phyloP scores from a whole-genome alignment of 208 protist species.

The Histomonas meleagridis region DNA sequence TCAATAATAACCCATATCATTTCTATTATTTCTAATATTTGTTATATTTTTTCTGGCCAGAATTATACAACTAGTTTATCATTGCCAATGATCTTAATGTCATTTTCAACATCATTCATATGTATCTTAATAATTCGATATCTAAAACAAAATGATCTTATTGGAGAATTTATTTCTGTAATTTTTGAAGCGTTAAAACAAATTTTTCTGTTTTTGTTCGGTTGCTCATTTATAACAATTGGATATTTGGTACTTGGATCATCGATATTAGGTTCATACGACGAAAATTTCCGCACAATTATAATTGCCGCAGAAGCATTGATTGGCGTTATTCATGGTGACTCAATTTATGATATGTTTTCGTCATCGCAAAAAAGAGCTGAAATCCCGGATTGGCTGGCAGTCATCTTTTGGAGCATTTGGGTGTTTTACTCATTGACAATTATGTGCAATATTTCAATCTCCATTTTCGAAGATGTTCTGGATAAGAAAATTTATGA shows the following conservation, averaged over 20 bases:
- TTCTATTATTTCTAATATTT: not conserved
- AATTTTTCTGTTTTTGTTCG: not conserved
- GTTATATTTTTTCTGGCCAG: not conserved
- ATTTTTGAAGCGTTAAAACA: not conserved
- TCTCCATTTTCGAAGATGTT: conserved; percentile 16
- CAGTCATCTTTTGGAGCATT: not conserved
- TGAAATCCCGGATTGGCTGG: not conserved
- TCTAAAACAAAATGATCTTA: not conserved
- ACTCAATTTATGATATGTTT: not conserved
- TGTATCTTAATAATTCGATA: not conserved
- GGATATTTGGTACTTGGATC: not conserved
- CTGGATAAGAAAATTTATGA: not conserved
- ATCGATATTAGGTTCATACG: not conserved
- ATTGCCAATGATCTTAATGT: not conserved
- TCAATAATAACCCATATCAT: not conserved
- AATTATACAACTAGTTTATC: not conserved
- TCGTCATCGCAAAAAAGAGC: not conserved
- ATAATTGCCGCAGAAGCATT: not conserved
- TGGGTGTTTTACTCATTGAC: conserved; percentile 20
- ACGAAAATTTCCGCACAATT: not conserved
- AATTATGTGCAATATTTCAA: conserved; percentile 34
- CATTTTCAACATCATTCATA: not conserved
- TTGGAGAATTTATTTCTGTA: not conserved
- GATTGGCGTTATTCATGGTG: conserved; percentile 1
- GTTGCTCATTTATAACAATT: not conserved